Evolutionary conservation across 164 flowering plant genomes (phyloP), one percentile per base, ranked within the genome.

Genomic region (Saururus chinensis): DNA sequence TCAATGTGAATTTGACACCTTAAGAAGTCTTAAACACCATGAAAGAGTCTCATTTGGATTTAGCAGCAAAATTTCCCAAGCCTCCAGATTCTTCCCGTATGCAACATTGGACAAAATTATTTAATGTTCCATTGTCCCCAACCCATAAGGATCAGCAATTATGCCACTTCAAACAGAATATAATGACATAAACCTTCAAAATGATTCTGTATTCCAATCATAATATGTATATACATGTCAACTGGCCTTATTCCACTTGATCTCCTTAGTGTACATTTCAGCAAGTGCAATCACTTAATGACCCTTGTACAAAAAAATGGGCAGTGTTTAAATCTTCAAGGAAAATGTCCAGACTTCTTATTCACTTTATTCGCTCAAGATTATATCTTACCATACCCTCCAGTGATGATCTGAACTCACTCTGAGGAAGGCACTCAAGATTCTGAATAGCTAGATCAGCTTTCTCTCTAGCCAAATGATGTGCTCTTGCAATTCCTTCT

Each of bases 401-500:
- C 0, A 92, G 92, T 40, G 92, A 86, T n/a, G 70, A 63, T 42
- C 86, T 79, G 59, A 81, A 87, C 21, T 77, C 63, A 51, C 80
- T 76, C 30, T 56, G 67, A 23, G 96, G 98, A 72, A 92, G 91
- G 70, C 89, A 87, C 42, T 75, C 72, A 25, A 92, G 93, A 70
- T 62, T 82, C 58, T 75, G 75, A 25, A 89, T 68, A 1, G 98
- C 98, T 48, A 74, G 62, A 59, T 84, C 81, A 57, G 95, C 98
- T 66, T 83, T 92, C 73, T 83, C 84, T 68, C 71, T 78, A 0
- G 98, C 96, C 55, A 92, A 64, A 40, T 77, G 80, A 60, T 63
- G 87, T 13, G 96, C 96, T 66, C 78, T 74, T 52, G 81, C 82
- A 48, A 92, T 87, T 4, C 96, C 98, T 9, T 95, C 95, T 71